Base-by-base conservation (phyloP, 2,329 filamentous ascomycete genomes). In the Chaetothyriales sp. region DNA sequence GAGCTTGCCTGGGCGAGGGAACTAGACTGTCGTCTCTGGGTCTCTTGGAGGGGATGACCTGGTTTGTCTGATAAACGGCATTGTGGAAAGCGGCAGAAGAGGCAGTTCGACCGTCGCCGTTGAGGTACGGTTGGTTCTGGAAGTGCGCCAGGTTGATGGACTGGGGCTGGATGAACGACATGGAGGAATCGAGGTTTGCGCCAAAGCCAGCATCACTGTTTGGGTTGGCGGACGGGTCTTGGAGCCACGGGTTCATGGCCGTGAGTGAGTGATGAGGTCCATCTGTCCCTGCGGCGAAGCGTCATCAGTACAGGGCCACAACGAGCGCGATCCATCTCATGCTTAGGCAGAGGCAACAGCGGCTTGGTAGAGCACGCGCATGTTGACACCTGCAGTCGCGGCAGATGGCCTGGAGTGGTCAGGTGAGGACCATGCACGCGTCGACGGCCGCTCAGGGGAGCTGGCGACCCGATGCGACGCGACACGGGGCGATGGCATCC, bases 31-130 rank as follows among this genome's bases (percentile, higher is more conserved):
- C 89, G 68, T 94, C 87, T 64, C 79, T 74, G 49, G 85, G 78
- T 62, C 92, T 80, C 70, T 96, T 98, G 19, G 89, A 90, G 52
- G 90, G 90, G 59, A 95, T 82, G 62, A 94, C 81, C 46, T 84
- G 76, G 69, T 86, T 90, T 59, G 86, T 86, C 65, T 88, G 84
- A 72, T 90, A 93, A 62, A 79, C 78, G 54, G 83, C 78, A 63
- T 84, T 85, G 63, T 83, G 78, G 66, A 86, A 90, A 53, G 80
- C 80, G n/a, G 20, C 45, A 44, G 85, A 84, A 49, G 86, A 89
- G 54, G 80, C 81, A 68, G 87, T 89, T 74, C 86, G 86, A 73
- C 85, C 83, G 62, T 76, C 79, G 70, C 86, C 84, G 72, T 90
- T 92, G 66, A 86, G 85, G 78, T 90, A 84, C 63, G 74, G 73